Evolutionary conservation across 2,329 filamentous ascomycete genomes (phyloP).

Genomic region (Cercospora sp.): DNA sequence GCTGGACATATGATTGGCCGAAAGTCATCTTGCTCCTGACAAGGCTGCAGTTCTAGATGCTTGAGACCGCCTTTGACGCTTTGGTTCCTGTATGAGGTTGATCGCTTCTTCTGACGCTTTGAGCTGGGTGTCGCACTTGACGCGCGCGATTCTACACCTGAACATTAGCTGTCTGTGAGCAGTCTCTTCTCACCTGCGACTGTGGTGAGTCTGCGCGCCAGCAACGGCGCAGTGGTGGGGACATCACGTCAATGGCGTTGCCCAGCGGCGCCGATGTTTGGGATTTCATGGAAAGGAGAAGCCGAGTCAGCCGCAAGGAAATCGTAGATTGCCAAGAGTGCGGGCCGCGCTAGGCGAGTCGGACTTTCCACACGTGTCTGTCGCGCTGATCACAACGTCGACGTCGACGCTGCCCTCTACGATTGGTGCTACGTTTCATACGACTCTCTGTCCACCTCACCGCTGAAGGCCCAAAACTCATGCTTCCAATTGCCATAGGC

Average conservation of each 20-base stretch:
- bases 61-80: slow-evolving; percentile 5
- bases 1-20: slow-evolving; percentile 7
- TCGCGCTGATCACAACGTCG: background rate
- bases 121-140: background rate
- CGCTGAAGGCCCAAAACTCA: background rate
- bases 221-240: background rate
- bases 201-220: background rate
- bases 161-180: background rate
- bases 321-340: background rate
- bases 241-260: background rate
- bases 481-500: background rate
- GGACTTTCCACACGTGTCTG: background rate
- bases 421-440: background rate
- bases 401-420: background rate
- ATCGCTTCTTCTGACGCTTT: background rate
- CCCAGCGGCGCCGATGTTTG: background rate
- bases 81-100: background rate
- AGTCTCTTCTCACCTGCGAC: background rate
- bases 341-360: background rate
- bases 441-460: background rate
- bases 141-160: background rate
- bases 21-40: slow-evolving; percentile 12
- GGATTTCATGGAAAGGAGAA: background rate
- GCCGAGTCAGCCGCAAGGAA: background rate
- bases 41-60: slow-evolving; percentile 11